Evolutionary conservation across 495 filamentous ascomycete genomes (phyloP), one percentile per base, ranked within the genome.

Genomic region (Polyplosphaeria fusca): DNA sequence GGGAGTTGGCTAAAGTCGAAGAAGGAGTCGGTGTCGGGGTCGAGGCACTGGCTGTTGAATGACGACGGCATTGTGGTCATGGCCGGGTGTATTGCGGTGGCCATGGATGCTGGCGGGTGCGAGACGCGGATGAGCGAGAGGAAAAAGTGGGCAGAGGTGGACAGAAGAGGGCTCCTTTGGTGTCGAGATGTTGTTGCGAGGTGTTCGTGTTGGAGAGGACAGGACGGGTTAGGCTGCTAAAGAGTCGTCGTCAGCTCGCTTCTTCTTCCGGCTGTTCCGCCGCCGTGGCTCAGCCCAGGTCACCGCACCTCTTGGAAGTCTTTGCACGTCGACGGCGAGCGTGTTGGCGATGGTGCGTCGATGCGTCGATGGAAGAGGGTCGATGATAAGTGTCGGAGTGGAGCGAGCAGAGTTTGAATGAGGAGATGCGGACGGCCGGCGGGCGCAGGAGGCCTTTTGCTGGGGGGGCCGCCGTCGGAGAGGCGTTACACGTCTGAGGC

Each of bases 1-100:
- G 65, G 52, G n/a, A 64, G 40, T 38, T 58, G 47, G 44, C 53
- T 63, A 58, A 73, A 71, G 64, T 73, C 70, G 61, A 73, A 62
- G 55, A 70, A 62, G 30, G 67, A 58, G 52, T 70, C 68, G 47
- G 67, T 64, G 24, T 67, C 64, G 24, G 60, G 64, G 48, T 72
- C 70, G 40, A 70, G 40, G 35, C 61, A 60, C 55, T 71, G 67
- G 44, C 59, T 68, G 55, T 60, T 67, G 44, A 64, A 52, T 14
- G 57, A 48, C 24, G 60, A 27, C 19, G 66, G 30, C 59, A 61
- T 53, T 52, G 14, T 64, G 51, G 47, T 64, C 55, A 68, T 64
- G 7, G 44, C 60, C 55, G 46, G 44, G n/a, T 52, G 47, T 37
- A 55, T 57, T 47, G 56, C 56, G 24, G 62, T 48, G 18, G 56